Base-by-base conservation (phyloP, 441 rosid genomes). In the Mallotus repandus region DNA sequence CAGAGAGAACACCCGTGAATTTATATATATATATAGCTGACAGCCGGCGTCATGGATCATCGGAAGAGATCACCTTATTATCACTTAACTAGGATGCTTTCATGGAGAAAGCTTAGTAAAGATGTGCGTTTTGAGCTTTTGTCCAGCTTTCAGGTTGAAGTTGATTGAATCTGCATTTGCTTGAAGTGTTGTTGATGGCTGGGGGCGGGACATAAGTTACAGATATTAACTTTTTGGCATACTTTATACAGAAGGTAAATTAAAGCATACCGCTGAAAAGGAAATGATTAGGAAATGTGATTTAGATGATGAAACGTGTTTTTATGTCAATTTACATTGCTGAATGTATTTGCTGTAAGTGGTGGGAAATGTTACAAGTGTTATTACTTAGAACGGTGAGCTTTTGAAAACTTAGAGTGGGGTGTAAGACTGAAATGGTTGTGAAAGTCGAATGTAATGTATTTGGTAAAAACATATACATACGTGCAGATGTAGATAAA, bases 371-470 rank as follows among this genome's bases (percentile, higher is more conserved):
- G 5, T 43, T 72, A 38, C 46, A 35, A 62, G 68, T 66, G 55
- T 71, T 75, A 14, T 69, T 58, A 38, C 55, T 50, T 70, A n/a
- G 66, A 43, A 59, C 21, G 48, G 19, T 71, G 71, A 74, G 72
- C 57, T 66, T 74, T 75, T 19, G 75, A 75, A 77, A 74, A 73
- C 79, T 70, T 74, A 59, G 56, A 70, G 75, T 78, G 76, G 76
- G 60, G 19, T 75, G 74, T 73, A 74, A 81, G 68, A 74, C 68
- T 64, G 74, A 78, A 62, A 22, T 29, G 52, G 63, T 50, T 59
- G 59, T 15, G 55, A 63, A 41, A 63, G 7, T 66, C 50, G 66
- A 71, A 14, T 77, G 63, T 60, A 18, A 49, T 73, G 73, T 78
- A 67, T 80, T 50, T 50, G 35, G 63, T 64, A 66, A 63, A 21